Conservation (phyloP, 345 rosid genomes). For the Aethionema arabicum region DNA sequence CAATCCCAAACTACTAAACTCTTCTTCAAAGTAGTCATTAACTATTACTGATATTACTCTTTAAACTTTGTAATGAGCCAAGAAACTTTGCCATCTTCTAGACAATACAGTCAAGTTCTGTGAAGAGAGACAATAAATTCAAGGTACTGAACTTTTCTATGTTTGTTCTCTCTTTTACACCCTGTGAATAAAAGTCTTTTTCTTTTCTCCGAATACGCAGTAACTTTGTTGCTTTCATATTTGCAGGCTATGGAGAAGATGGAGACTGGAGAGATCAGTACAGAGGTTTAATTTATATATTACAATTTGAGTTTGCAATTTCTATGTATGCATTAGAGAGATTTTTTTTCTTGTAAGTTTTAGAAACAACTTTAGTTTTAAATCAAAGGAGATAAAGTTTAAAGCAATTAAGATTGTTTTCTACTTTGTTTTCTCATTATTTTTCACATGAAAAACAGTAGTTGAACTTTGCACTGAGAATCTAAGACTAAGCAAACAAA, state of each 20-base stretch:
- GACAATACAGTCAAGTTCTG: conserved; percentile 42
- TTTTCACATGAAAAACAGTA: not conserved
- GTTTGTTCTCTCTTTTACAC: conserved; percentile 7
- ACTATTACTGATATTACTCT: conserved; percentile 6
- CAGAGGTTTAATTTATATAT: conserved; percentile 8
- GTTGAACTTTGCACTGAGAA: not conserved
- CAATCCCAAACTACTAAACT: conserved; percentile 5
- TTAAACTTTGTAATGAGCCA: conserved; percentile 7
- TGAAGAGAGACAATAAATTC: conserved; percentile 16
- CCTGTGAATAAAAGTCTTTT: not conserved
- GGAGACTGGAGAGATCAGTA: conserved; percentile 15
- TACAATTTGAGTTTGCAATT: conserved; percentile 24
- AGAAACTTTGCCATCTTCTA: conserved; percentile 47
- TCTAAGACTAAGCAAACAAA: not conserved
- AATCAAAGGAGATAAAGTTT: conserved; percentile 23
- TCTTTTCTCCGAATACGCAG: not conserved
- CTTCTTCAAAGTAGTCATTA: conserved; percentile 4
- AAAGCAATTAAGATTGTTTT: conserved; percentile 1
- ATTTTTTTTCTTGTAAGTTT: conserved; percentile 21
- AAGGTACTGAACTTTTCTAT: conserved; percentile 19
- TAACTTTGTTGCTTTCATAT: conserved; percentile 1
- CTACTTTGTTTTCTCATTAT: not conserved
- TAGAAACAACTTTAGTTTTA: conserved; percentile 7
- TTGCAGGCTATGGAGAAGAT: conserved; percentile 6
- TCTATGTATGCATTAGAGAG: conserved; percentile 30